Base-by-base conservation (phyloP, 192 early-diverging fungal genomes). In the Backusella psychrophila region DNA sequence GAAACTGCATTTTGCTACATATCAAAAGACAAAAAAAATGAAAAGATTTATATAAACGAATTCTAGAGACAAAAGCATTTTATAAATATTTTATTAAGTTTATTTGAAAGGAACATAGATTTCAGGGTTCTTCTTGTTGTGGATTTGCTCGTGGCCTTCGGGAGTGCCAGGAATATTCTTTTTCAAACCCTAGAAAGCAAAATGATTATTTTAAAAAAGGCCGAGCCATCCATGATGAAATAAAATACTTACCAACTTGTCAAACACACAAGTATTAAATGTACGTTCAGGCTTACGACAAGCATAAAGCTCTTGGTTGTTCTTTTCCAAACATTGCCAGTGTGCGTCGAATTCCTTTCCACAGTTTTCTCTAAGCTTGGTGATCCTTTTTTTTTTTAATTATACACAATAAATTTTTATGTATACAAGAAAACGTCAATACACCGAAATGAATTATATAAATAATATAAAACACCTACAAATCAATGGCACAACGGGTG, bases 241-340 rank as follows among this genome's bases (percentile, higher is more conserved):
- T 49, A 8, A 3, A 0, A 36, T 17, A 80, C 88, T 46, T 88
- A 96, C 94, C 83, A 99, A 84, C 71, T 94, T 91, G 35, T 88
- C 89, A 74, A 97, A 96, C 42, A 97, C 91, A 82, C 97, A 99
- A 56, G 88, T 86, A 86, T 96, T 98, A 77, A 96, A 94, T 1
- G 81, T 83, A 69, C 83, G 82, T 82, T 99, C 97, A 76, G 89
- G 85, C 46, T 85, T 81, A 39, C 97, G 90, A 84, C 96, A 97
- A 26, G 86, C 83, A 77, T 88, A 89, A 76, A 92, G 89, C 71
- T 93, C 89, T 77, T 99, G 97, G 84, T 99, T 99, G 78, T 95
- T 93, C 74, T 83, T 85, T 75, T 99, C 97, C 69, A 98, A 84
- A 78, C 96, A 98, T 75, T 95, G 84, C 93, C 95, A 99, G 83